A percentile compares a stretch with the other conserved stretches of the same genome.
Evolutionary conservation across 305 asterid species (phyloP).

Genomic region (Plantago coronopus): DNA sequence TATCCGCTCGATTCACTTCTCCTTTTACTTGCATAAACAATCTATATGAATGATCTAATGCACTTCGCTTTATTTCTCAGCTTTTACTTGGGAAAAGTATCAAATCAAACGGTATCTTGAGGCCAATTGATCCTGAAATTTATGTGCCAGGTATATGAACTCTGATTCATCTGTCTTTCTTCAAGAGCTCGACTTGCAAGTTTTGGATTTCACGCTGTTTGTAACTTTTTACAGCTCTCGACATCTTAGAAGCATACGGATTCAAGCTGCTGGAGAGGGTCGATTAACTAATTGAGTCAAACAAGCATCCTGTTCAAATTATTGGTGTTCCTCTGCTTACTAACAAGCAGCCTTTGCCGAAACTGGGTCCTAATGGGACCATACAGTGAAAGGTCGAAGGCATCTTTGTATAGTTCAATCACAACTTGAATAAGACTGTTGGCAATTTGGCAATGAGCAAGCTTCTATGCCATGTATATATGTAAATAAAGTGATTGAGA

Average conservation of each 20-base stretch:
- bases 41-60: background rate
- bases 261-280: conserved; percentile 74
- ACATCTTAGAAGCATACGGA: conserved; percentile 71
- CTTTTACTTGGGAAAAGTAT: conserved; percentile 61
- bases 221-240: conserved; percentile 53
- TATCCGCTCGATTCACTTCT: conserved; percentile 28
- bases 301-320: no score
- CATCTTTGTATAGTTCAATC: no score
- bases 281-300: conserved; percentile 28
- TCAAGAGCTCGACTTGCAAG: background rate
- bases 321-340: background rate
- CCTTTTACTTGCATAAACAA: background rate
- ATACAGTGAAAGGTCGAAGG: no score
- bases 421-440: no score
- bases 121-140: conserved; percentile 78
- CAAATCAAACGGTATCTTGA: conserved; percentile 56
- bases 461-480: no score
- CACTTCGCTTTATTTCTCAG: conserved; percentile 32
- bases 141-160: conserved; percentile 62
- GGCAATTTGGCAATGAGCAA: no score
- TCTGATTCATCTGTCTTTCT: background rate
- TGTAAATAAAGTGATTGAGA: no score
- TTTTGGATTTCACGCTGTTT: background rate
- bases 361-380: no score
- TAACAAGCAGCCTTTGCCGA: background rate